Evolutionary conservation across 1,139 yeast genomes (phyloP), one percentile per base, ranked within the genome.

Genomic region (Kodamaea suecica): DNA sequence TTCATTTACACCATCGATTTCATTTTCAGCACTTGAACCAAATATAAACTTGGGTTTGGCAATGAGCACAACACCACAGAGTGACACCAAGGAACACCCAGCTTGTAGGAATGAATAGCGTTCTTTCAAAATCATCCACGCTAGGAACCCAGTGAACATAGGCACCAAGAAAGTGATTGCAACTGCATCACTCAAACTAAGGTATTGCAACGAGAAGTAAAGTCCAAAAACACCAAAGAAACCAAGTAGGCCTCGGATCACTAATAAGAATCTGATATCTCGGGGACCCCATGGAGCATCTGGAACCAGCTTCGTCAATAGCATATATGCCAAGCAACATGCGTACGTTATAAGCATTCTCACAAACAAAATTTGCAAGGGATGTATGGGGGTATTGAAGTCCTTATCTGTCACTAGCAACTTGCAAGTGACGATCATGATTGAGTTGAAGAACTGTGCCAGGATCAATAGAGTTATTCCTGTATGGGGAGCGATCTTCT

Each of bases 161-260:
- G 97, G 97, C 0, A 80, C 70, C 45, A 88, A 60, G 48, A 87
- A 88, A 1, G 94, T 79, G 37, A 88, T 80, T 11, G 86, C 83
- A 1, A 85, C 82, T 0, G 95, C 87, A 48, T 70, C 76, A 32
- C 87, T 78, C n/a, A 85, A 70, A 37, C 86, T 76, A 31, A 88
- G 66, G 54, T 84, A 85, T 58, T 79, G 73, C 43, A 88, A 64
- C 2, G 95, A 78, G 54, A 70, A 85, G 55, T 86, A 87, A 52
- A 82, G 60, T 3, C 87, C 81, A 54, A 81, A 81, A 3, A 84
- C 88, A 2, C 95, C 95, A 42, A 81, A 56, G 47, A 85, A 87
- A 3, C 97, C 97, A 14, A 78, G 70, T 1, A 69, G 40, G 0
- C 95, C 95, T 41, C 97, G 66, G n/a, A 76, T 39, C 0, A 78